Percentiles rank a stretch among this genome's conserved stretches.
Conservation (phyloP, 805 yeast species). For the Torulaspora indica region DNA sequence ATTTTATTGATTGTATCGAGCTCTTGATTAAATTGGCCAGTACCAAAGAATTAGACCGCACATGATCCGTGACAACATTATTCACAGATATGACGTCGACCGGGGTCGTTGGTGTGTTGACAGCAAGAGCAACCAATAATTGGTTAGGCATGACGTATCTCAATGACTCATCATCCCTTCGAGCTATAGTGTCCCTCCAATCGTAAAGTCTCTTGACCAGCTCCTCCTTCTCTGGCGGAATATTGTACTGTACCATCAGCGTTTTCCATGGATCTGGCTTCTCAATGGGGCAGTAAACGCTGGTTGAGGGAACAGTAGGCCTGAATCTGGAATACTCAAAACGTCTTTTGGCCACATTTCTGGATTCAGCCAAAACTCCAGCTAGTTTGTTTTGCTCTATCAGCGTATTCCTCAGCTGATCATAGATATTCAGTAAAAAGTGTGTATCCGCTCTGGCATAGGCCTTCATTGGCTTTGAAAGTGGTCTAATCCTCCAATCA, state of each 20-base stretch:
- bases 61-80: constrained; percentile 47
- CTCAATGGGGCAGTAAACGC: constrained; percentile 49
- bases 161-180: constrained; percentile 76
- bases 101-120: constrained; percentile 53
- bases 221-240: constrained; percentile 50
- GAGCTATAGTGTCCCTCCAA: constrained; percentile 82
- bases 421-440: constrained; percentile 75
- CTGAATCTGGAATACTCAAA: constrained; percentile 76
- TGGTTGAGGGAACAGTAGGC: constrained; percentile 32
- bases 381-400: constrained; percentile 48
- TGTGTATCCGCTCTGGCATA: constrained; percentile 97
- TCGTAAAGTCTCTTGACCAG: constrained; percentile 57
- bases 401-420: constrained; percentile 61
- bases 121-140: constrained; percentile 56
- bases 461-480: constrained; percentile 65
- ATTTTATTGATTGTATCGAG: constrained; percentile 31
- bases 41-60: constrained; percentile 53
- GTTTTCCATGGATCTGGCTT: constrained; percentile 63
- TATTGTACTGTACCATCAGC: constrained; percentile 58
- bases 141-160: constrained; percentile 82
- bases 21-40: constrained; percentile 54
- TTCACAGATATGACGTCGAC: constrained; percentile 49
- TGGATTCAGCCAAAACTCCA: constrained; percentile 66
- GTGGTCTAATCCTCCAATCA: constrained; percentile 92
- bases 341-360: constrained; percentile 73